Evolutionary conservation across 2,329 filamentous ascomycete genomes (phyloP), one percentile per base, ranked within the genome.

Genomic region (Coniochaeta sp.): DNA sequence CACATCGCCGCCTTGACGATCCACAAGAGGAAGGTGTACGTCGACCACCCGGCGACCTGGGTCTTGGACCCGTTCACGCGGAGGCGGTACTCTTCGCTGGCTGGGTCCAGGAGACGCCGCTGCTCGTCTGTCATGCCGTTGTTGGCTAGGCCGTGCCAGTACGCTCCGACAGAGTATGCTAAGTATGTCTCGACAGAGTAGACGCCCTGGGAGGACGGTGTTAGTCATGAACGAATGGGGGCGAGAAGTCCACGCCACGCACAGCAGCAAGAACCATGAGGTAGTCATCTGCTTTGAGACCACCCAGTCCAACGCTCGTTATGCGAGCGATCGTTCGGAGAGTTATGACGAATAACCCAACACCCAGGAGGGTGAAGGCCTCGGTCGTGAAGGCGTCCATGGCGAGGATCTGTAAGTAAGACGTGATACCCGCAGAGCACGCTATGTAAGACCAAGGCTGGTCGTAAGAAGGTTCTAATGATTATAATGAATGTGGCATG

Each of bases 201-300:
- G 47, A 60, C 52, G 31, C 52, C 52, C 52, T 55, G 59, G 11
- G 61, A 33, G 66, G 67, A 19, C 26, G 28, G 58, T 55, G 17
- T 24, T 57, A 28, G 59, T 34, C 36, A 47, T 65, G 65, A 36
- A 62, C 55, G 1, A 62, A 56, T 57, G 60, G 26, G 4, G 43
- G 11, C 22, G 24, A 22, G 57, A 8, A 28, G 67, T n/a, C 17
- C n/a, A 9, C 5, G 28, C n/a, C 2, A 40, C 16, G 66, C 69
- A 85, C 81, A 62, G 76, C 76, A 6, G 79, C 82, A 19, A 84
- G n/a, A 52, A 80, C 70, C 71, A 86, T 83, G 33, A 88, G 67
- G 65, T 82, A 86, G 62, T 88, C 85, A 68, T 87, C 85, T 1
- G 77, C 73, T 64, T 78, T 75, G 60, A 87, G 77, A n/a, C 76